phyloP scores from a whole-genome alignment of 805 yeast species.

The Kodamaea neixiangensis region DNA sequence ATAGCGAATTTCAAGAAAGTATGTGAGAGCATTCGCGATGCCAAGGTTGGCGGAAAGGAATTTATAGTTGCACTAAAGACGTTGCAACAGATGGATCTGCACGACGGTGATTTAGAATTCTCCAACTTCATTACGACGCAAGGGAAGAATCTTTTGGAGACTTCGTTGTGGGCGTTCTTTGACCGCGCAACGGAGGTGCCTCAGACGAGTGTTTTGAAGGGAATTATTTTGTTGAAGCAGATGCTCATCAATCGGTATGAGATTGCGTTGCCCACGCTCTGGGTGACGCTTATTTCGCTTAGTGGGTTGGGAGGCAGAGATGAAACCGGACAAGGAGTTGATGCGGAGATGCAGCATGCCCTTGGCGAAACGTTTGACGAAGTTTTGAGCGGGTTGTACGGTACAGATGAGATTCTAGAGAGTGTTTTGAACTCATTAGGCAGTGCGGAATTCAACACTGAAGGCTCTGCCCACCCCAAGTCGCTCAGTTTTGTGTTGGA shows the following conservation, averaged over 20 bases:
- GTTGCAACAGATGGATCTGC: conserved; percentile 18
- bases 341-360: conserved; percentile 25
- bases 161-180: conserved; percentile 18
- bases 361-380: conserved; percentile 34
- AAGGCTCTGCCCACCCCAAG: not conserved
- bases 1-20: conserved; percentile 20
- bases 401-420: conserved; percentile 21
- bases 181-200: conserved; percentile 7
- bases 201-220: conserved; percentile 24
- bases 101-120: conserved; percentile 11
- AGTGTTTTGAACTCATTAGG: conserved; percentile 18
- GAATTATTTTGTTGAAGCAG: conserved; percentile 39
- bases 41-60: conserved; percentile 12
- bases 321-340: conserved; percentile 6
- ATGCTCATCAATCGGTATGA: conserved; percentile 28
- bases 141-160: conserved; percentile 20
- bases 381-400: conserved; percentile 27
- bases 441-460: conserved; percentile 1
- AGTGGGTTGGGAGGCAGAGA: conserved; percentile 12
- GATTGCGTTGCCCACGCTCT: conserved; percentile 23
- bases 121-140: conserved; percentile 17
- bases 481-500: conserved; percentile 24
- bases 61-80: conserved; percentile 18
- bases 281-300: conserved; percentile 26
- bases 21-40: conserved; percentile 15